Evolutionary conservation across 1,139 yeast species (phyloP).

Genomic region (Candida pseudoviswanathii): DNA sequence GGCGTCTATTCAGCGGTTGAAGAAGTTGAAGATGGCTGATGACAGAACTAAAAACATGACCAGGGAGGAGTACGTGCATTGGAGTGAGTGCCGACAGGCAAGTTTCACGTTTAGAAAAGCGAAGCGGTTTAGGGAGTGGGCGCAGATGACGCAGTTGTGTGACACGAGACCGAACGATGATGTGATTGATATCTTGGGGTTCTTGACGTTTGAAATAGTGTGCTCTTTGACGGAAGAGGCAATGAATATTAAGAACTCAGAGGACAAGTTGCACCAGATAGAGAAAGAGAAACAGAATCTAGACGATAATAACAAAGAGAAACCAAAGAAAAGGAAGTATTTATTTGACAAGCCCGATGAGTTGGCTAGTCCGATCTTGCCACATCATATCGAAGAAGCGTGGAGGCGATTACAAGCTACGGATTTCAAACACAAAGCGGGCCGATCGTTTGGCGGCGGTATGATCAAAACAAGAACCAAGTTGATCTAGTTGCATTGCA

Average conservation of each 20-base stretch:
- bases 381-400: slow-evolving; percentile 88
- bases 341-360: slow-evolving; percentile 92
- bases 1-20: slow-evolving; percentile 84
- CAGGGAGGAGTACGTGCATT: slow-evolving; percentile 93
- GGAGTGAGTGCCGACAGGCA: slow-evolving; percentile 99
- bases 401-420: slow-evolving; percentile 79
- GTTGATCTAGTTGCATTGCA: slow-evolving; percentile 28
- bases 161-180: slow-evolving; percentile 95
- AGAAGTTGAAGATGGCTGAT: slow-evolving; percentile 88
- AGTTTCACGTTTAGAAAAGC: slow-evolving; percentile 93
- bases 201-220: slow-evolving; percentile 93
- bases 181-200: slow-evolving; percentile 93
- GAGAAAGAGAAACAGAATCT: slow-evolving; percentile 25
- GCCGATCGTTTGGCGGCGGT: slow-evolving; percentile 81
- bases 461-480: slow-evolving; percentile 44
- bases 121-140: slow-evolving; percentile 95
- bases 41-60: slow-evolving; percentile 94
- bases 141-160: slow-evolving; percentile 79
- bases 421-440: slow-evolving; percentile 62
- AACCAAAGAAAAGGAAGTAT: slow-evolving; percentile 51
- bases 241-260: slow-evolving; percentile 71
- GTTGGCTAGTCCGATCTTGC: slow-evolving; percentile 77
- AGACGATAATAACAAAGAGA: slow-evolving; percentile 26
- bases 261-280: slow-evolving; percentile 49
- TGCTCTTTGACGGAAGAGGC: slow-evolving; percentile 95